phyloP scores from a whole-genome alignment of 169 alveolate genomes.

The Babesia bigemina region DNA sequence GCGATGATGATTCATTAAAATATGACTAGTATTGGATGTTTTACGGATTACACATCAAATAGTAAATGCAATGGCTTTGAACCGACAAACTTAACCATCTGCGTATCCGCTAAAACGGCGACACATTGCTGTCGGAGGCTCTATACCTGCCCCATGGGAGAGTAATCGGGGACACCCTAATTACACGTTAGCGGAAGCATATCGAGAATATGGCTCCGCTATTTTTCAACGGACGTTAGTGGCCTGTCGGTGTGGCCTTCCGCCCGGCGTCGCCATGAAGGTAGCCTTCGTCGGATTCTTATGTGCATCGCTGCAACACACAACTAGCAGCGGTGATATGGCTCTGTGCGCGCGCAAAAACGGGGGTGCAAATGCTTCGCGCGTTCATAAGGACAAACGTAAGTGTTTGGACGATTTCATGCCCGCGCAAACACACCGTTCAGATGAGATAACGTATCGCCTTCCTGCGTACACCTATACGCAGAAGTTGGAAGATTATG shows the following conservation, averaged over 20 bases:
- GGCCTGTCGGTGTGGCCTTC: neutral
- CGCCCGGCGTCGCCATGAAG: conserved; percentile 22
- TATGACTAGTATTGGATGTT: neutral
- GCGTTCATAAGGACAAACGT: neutral
- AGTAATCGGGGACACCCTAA: neutral
- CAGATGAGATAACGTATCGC: conserved; percentile 19
- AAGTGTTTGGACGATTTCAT: neutral
- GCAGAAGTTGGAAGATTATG: conserved; percentile 12
- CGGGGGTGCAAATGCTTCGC: neutral
- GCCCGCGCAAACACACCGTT: neutral
- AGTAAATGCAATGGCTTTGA: neutral
- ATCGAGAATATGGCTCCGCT: too few species aligned
- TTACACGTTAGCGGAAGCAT: neutral
- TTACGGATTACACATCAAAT: neutral
- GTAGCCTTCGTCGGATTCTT: conserved; percentile 45
- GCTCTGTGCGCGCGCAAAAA: conserved; percentile 5
- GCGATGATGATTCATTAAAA: neutral
- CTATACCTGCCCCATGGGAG: conserved; percentile 37
- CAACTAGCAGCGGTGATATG: conserved; percentile 1
- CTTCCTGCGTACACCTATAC: conserved; percentile 34
- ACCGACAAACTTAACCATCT: neutral
- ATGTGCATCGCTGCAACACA: conserved; percentile 21
- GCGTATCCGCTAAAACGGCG: neutral
- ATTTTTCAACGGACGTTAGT: too few species aligned
- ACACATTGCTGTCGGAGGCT: neutral